Evolutionary conservation across 805 yeast genomes (phyloP).

Genomic region (Pichia phayaonensis): DNA sequence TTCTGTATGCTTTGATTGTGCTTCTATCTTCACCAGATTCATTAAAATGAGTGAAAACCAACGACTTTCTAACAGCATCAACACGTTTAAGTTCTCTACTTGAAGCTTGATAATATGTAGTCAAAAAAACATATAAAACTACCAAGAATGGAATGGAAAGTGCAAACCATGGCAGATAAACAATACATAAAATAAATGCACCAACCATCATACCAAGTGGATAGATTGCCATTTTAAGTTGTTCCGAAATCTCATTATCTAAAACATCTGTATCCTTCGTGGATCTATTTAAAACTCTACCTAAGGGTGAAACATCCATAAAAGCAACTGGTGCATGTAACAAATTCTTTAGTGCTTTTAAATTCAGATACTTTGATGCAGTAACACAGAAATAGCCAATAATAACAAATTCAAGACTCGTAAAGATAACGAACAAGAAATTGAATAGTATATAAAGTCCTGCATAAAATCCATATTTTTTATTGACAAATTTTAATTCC

Average conservation of each 20-base stretch:
- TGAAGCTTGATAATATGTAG: conserved; percentile 59
- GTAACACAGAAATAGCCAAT: conserved; percentile 43
- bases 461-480: conserved; percentile 52
- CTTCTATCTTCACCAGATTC: conserved; percentile 60
- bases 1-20: conserved; percentile 57
- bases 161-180: conserved; percentile 71
- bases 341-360: conserved; percentile 38
- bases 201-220: conserved; percentile 52
- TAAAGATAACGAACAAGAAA: conserved; percentile 38
- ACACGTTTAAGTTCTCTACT: conserved; percentile 70
- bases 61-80: conserved; percentile 65
- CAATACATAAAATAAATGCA: conserved; percentile 54
- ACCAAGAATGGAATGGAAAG: conserved; percentile 53
- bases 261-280: conserved; percentile 82
- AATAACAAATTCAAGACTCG: conserved; percentile 35
- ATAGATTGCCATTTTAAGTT: conserved; percentile 51
- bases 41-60: conserved; percentile 62
- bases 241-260: conserved; percentile 73
- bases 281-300: conserved; percentile 76
- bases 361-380: conserved; percentile 54
- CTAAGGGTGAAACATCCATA: conserved; percentile 85
- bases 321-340: conserved; percentile 76
- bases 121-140: conserved; percentile 36
- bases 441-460: conserved; percentile 65
- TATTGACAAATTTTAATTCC: conserved; percentile 39